Evolutionary conservation across 106 monocot species (phyloP).

Genomic region (Dioscorea zingiberensis): DNA sequence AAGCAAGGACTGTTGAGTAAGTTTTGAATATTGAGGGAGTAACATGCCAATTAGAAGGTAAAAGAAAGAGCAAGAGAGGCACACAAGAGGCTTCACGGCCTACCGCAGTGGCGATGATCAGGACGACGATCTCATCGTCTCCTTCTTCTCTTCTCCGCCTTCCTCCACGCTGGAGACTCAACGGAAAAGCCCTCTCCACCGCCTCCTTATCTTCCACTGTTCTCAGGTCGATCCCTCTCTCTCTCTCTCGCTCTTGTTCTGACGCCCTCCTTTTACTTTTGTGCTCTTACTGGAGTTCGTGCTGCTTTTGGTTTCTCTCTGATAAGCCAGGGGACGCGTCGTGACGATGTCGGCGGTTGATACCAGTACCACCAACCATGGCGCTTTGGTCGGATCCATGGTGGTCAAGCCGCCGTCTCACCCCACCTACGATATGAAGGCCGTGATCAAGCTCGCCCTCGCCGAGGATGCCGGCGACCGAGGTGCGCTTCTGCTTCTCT

Average conservation of each 20-base stretch:
- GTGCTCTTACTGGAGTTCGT: not conserved
- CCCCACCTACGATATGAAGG: constrained; percentile 90
- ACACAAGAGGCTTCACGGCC: not conserved
- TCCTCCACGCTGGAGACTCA: too few species aligned
- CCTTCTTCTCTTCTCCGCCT: not conserved
- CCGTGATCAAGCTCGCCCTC: constrained; percentile 71
- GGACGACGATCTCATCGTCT: not conserved
- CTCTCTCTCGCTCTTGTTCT: too few species aligned
- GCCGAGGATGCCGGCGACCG: constrained; percentile 88
- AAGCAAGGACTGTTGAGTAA: too few species aligned
- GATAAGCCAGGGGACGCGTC: constrained; percentile 12
- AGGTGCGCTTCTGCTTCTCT: constrained; percentile 28
- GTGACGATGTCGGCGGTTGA: constrained; percentile 24
- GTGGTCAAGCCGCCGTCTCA: constrained; percentile 68
- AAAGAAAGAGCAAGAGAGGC: too few species aligned
- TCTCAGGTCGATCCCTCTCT: not conserved
- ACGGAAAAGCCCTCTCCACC: not conserved
- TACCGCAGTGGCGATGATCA: not conserved
- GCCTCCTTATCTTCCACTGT: not conserved
- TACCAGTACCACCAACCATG: not conserved
- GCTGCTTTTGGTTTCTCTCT: too few species aligned
- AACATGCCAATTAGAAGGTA: too few species aligned
- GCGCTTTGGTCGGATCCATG: constrained; percentile 17
- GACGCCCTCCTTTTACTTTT: not conserved
- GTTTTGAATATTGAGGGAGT: too few species aligned